phyloP scores from a whole-genome alignment of 1,139 yeast genomes.

The Meyerozyma elateridarum region DNA sequence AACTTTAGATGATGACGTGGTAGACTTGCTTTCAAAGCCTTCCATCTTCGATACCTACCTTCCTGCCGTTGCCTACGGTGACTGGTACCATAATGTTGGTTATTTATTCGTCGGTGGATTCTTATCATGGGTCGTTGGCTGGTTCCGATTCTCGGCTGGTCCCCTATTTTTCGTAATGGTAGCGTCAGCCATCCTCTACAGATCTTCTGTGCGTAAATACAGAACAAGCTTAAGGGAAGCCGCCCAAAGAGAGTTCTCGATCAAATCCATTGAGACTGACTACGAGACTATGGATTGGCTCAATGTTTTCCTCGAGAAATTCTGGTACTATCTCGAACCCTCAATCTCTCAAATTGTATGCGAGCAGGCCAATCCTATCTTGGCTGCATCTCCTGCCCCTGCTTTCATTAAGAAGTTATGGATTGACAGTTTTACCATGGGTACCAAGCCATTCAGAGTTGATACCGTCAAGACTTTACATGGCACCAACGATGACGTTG shows the following conservation, averaged over 20 bases:
- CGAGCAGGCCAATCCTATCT: constrained; percentile 75
- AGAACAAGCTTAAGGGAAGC: constrained; percentile 70
- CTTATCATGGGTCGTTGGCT: constrained; percentile 75
- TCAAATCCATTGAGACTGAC: constrained; percentile 77
- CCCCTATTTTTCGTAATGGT: constrained; percentile 72
- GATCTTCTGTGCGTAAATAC: constrained; percentile 79
- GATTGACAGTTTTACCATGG: constrained; percentile 85
- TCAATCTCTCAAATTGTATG: constrained; percentile 82
- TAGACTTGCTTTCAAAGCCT: constrained; percentile 59
- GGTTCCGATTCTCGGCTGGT: constrained; percentile 71
- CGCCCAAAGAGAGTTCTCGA: constrained; percentile 81
- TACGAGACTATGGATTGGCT: constrained; percentile 95
- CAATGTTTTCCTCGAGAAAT: constrained; percentile 79
- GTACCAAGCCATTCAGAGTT: constrained; percentile 91
- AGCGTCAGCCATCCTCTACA: constrained; percentile 60
- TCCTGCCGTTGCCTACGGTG: constrained; percentile 76
- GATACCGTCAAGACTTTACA: constrained; percentile 85
- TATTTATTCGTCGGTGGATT: constrained; percentile 60
- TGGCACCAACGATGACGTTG: constrained; percentile 84
- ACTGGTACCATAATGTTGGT: constrained; percentile 90
- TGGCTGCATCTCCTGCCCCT: constrained; percentile 77
- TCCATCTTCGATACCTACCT: constrained; percentile 69
- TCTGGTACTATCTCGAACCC: constrained; percentile 90
- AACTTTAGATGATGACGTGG: constrained; percentile 64
- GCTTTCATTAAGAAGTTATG: constrained; percentile 76